A percentile compares a stretch with the other conserved stretches of the same genome.
phyloP scores from a whole-genome alignment of 2,329 filamentous ascomycete genomes.

The Verticillium longisporum region DNA sequence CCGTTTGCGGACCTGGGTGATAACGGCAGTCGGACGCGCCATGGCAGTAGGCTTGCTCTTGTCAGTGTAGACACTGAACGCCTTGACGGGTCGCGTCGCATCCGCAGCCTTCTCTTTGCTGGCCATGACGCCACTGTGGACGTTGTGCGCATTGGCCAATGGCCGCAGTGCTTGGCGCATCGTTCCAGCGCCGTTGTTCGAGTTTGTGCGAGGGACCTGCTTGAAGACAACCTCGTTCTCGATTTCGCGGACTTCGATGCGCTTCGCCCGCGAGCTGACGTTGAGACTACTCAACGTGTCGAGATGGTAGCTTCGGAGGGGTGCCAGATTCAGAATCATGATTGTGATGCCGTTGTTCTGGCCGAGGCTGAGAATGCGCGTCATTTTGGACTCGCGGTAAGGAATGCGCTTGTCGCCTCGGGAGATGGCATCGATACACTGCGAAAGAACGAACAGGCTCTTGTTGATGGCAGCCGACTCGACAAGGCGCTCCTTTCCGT shows the following conservation, averaged over 20 bases:
- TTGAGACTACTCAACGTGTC: slow-evolving; percentile 92
- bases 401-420: slow-evolving; percentile 71
- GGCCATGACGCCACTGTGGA: slow-evolving; percentile 52
- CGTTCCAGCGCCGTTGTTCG: slow-evolving; percentile 29
- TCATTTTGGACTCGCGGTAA: slow-evolving; percentile 96
- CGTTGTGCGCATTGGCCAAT: slow-evolving; percentile 68
- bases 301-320: slow-evolving; percentile 85
- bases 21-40: slow-evolving; percentile 24
- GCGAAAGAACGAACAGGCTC: slow-evolving; percentile 86
- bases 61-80: slow-evolving; percentile 83
- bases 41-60: slow-evolving; percentile 42
- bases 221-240: slow-evolving; percentile 93
- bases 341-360: slow-evolving; percentile 94
- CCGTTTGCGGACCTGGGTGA: slow-evolving; percentile 34
- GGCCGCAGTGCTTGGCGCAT: slow-evolving; percentile 72
- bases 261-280: slow-evolving; percentile 90
- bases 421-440: slow-evolving; percentile 92
- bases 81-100: slow-evolving; percentile 66
- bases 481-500: slow-evolving; percentile 85
- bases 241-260: slow-evolving; percentile 90
- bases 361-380: slow-evolving; percentile 80
- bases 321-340: slow-evolving; percentile 93
- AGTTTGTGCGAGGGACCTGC: slow-evolving; percentile 54
- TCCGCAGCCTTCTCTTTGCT: slow-evolving; percentile 40
- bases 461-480: slow-evolving; percentile 98